Base-by-base conservation (phyloP, 2,329 filamentous ascomycete species). In the Alternaria arbusti region DNA sequence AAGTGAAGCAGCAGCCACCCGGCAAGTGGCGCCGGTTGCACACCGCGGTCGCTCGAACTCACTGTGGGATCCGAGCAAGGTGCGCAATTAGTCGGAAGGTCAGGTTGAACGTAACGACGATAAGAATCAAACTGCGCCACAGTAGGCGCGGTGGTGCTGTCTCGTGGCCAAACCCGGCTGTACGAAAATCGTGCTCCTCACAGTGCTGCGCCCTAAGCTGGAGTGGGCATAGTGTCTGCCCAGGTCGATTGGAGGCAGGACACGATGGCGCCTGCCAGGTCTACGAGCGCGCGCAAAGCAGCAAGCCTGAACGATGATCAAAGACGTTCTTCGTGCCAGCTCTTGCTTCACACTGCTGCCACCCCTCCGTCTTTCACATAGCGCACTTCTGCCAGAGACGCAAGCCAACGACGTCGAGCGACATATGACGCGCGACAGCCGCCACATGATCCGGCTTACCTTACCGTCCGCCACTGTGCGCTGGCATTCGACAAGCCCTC, bases 401-500 rank as follows among this genome's bases (percentile, higher is more conserved):
- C n/a, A 40, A 25, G 28, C 22, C 49, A 40, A 50, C 22, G 20
- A 40, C 30, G 43, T 54, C 26, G 54, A 51, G 22, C 20, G 45
- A 58, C 22, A 20, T 46, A 52, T 28, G 12, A 52, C 23, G 54
- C 54, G 59, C 59, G 46, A 36, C 22, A 61, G 46, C 54, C 59
- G 46, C 46, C 22, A 36, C 26, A 22, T 43, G n/a, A 54, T 43
- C 26, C 36, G 40, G 59, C 54, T 57, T 61, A 40, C 46, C 47
- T 46, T 36, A 46, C 51, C 47, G 56, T 55, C 49, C 56, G 46
- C 55, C 70, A 54, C 57, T 59, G 62, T 77, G 75, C 65, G 73
- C 61, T 77, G 74, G 73, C 73, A 69, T 22, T 25, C 63, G 52
- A 59, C 59, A 55, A 57, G 56, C 25, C 52, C 45, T 47, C 46